phyloP scores from a whole-genome alignment of 805 yeast species.

The Wickerhamiella galacta region DNA sequence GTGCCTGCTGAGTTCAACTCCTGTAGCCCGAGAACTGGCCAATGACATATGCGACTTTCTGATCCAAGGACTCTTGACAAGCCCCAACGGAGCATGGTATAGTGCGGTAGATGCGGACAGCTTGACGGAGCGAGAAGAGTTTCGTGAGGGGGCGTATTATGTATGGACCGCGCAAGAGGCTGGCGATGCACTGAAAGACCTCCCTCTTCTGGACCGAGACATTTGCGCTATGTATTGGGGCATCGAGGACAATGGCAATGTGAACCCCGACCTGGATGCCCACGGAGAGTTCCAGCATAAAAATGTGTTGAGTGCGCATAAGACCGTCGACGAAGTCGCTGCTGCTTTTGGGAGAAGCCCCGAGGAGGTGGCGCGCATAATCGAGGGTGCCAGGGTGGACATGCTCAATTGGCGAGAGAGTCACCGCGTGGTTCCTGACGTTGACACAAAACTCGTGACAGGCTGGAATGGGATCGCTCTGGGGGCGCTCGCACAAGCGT shows the following conservation, averaged over 20 bases:
- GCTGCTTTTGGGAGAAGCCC: conserved; percentile 19
- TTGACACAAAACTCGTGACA: conserved; percentile 22
- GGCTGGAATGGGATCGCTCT: conserved; percentile 25
- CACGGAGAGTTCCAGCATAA: conserved; percentile 18
- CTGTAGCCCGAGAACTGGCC: conserved; percentile 9
- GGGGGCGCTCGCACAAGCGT: conserved; percentile 23
- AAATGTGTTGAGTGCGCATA: conserved; percentile 20
- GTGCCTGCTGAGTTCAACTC: conserved; percentile 11
- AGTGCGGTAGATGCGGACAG: conserved; percentile 24
- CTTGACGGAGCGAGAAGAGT: conserved; percentile 9
- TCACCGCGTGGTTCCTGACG: conserved; percentile 17
- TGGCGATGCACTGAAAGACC: conserved; percentile 15
- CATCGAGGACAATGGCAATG: conserved; percentile 23
- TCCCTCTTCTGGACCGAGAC: conserved; percentile 18
- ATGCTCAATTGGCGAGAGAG: conserved; percentile 15
- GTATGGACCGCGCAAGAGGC: conserved; percentile 24
- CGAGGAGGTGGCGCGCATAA: conserved; percentile 11
- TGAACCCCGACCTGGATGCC: conserved; percentile 20
- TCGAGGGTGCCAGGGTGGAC: conserved; percentile 15
- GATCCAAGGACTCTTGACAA: conserved; percentile 10
- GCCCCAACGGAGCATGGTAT: conserved; percentile 16
- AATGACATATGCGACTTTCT: conserved; percentile 9
- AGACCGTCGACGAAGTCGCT: conserved; percentile 18
- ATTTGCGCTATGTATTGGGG: conserved; percentile 23
- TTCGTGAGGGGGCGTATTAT: conserved; percentile 22